Conservation (phyloP, 2,329 filamentous ascomycete species). For the Daldinia eschscholtzii region DNA sequence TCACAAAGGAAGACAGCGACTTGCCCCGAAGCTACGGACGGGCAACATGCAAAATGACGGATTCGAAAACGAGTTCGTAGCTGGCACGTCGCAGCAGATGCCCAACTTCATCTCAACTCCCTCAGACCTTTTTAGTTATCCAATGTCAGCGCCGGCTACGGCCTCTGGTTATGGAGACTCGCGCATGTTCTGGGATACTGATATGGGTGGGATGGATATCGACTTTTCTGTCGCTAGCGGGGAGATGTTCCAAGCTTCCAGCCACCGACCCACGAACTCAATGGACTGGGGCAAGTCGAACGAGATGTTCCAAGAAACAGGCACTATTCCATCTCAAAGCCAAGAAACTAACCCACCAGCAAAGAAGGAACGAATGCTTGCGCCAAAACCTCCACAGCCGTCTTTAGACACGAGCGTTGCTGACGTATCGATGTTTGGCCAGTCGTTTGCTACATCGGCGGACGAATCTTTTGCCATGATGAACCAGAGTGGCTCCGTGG, state of each 20-base stretch:
- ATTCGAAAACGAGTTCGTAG: slow-evolving; percentile 66
- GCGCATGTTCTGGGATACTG: slow-evolving; percentile 68
- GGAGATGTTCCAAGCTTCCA: slow-evolving; percentile 60
- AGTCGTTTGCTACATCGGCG: slow-evolving; percentile 59
- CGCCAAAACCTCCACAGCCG: slow-evolving; percentile 63
- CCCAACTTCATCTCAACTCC: slow-evolving; percentile 60
- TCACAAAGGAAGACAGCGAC: slow-evolving; percentile 67
- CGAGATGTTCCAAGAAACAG: slow-evolving; percentile 67
- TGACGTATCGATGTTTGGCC: slow-evolving; percentile 56
- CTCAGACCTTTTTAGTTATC: slow-evolving; percentile 70
- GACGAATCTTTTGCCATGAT: slow-evolving; percentile 66
- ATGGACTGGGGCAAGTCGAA: slow-evolving; percentile 69
- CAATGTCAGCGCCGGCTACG: slow-evolving; percentile 69
- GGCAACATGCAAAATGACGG: slow-evolving; percentile 70
- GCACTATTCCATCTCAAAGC: slow-evolving; percentile 53
- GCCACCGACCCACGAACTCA: slow-evolving; percentile 63
- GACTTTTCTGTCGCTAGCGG: slow-evolving; percentile 64
- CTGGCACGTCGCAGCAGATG: slow-evolving; percentile 63
- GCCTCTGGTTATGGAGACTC: slow-evolving; percentile 60
- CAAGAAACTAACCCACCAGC: slow-evolving; percentile 55
- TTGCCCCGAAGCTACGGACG: slow-evolving; percentile 62
- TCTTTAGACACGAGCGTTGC: slow-evolving; percentile 56
- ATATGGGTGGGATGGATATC: slow-evolving; percentile 70
- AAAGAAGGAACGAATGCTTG: slow-evolving; percentile 61
- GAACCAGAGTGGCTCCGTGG: slow-evolving; percentile 63